Conservation (phyloP, 805 yeast species). For the Candida dajiaensis region DNA sequence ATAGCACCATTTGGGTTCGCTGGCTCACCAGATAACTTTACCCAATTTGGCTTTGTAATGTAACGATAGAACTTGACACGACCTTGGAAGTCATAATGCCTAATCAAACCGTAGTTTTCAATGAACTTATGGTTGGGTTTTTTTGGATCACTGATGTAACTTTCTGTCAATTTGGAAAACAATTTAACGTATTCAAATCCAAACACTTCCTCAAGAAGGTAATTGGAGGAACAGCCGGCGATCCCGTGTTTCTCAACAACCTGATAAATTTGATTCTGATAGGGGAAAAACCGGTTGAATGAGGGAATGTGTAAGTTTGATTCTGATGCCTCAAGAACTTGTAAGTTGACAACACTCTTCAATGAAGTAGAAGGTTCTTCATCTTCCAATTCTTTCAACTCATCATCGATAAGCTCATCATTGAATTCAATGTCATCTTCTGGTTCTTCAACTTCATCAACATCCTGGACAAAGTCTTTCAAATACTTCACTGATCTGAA, state of each 20-base stretch:
- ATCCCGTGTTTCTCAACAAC: slow-evolving; percentile 34
- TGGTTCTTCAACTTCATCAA: slow-evolving; percentile 22
- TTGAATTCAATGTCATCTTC: slow-evolving; percentile 27
- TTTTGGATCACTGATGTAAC: slow-evolving; percentile 30
- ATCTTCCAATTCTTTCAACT: slow-evolving; percentile 16
- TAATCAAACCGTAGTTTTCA: slow-evolving; percentile 38
- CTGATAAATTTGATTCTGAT: slow-evolving; percentile 58
- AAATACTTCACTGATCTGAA: slow-evolving; percentile 41
- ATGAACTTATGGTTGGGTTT: slow-evolving; percentile 14
- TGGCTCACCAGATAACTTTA: slow-evolving; percentile 25
- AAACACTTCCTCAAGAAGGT: slow-evolving; percentile 39
- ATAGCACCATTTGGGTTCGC: slow-evolving; percentile 24
- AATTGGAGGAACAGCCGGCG: slow-evolving; percentile 57
- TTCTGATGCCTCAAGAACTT: slow-evolving; percentile 12
- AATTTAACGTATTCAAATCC: slow-evolving; percentile 53
- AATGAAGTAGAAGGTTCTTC: slow-evolving; percentile 15
- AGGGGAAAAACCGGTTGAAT: slow-evolving; percentile 53
- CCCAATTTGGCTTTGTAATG: slow-evolving; percentile 39
- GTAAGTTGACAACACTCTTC: slow-evolving; percentile 12
- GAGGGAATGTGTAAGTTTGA: slow-evolving; percentile 12
- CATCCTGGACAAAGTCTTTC: slow-evolving; percentile 32
- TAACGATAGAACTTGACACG: slow-evolving; percentile 68
- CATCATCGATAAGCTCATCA: slow-evolving; percentile 26
- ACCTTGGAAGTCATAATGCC: slow-evolving; percentile 69
- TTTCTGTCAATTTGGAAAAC: slow-evolving; percentile 45